Percentiles rank a stretch among this genome's conserved stretches.
Evolutionary conservation across 495 filamentous ascomycete genomes (phyloP).

Genomic region (Cladorrhinum samala): DNA sequence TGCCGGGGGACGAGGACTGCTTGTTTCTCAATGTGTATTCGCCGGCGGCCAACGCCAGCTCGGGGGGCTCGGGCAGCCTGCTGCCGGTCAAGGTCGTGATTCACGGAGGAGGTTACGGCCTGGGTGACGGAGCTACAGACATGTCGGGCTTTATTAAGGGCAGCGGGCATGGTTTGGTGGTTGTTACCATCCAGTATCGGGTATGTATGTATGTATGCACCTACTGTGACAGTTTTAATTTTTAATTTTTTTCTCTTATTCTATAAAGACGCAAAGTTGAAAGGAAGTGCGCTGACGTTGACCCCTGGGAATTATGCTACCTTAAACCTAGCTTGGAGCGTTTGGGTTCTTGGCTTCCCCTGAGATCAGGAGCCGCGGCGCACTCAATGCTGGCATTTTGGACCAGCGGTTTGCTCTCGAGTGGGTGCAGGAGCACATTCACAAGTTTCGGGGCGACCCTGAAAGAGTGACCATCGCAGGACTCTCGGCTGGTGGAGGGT

Average conservation of each 20-base stretch:
- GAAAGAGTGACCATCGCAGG: conserved; percentile 36
- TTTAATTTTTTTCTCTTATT: conserved; percentile 9
- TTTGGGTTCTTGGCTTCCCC: conserved; percentile 21
- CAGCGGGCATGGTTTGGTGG: conserved; percentile 22
- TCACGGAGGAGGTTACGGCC: conserved; percentile 39
- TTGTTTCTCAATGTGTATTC: conserved; percentile 39
- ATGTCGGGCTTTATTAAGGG: conserved; percentile 15
- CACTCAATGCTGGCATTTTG: conserved; percentile 38
- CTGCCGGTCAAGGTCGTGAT: conserved; percentile 38
- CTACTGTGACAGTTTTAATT: conserved; percentile 23
- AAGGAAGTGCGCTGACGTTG: neutral
- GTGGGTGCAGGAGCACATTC: conserved; percentile 53
- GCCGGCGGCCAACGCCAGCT: conserved; percentile 12
- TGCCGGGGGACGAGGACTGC: conserved; percentile 26
- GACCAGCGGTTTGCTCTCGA: conserved; percentile 40
- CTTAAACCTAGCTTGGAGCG: conserved; percentile 16
- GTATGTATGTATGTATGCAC: too few relatives aligned
- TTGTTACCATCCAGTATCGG: conserved; percentile 27
- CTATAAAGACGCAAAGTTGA: too few relatives aligned
- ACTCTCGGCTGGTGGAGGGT: conserved; percentile 46
- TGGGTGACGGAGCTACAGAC: conserved; percentile 29
- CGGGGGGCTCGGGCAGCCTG: conserved; percentile 9
- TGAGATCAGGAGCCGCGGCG: conserved; percentile 23
- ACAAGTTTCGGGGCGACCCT: conserved; percentile 44
- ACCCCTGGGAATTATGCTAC: neutral